These are phyloP conservation scores for Ammopiptanthus mongolicus DNA, from an alignment of 306 rosid species.

Conservation along the genomic window DNA sequence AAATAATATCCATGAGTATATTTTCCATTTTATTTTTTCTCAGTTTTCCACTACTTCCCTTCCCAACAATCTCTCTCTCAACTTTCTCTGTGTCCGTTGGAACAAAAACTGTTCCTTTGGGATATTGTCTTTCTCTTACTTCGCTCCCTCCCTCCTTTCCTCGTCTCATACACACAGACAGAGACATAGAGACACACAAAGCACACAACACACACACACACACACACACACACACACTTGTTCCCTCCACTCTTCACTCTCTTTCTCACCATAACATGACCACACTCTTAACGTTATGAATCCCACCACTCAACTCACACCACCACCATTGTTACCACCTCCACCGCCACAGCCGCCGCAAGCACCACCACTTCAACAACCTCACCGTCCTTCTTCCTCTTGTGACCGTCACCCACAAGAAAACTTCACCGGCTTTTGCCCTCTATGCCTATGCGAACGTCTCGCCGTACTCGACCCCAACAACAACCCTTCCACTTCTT, in stretches of 20 bases:
- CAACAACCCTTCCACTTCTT: slow-evolving; percentile 31
- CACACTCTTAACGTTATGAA: slow-evolving; percentile 68
- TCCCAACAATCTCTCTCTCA: background rate
- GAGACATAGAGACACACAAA: slow-evolving; percentile 23
- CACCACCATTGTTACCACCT: too few relatives aligned
- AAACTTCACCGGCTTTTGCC: slow-evolving; percentile 93
- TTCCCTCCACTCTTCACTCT: background rate
- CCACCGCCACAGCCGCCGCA: background rate
- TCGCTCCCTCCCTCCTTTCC: slow-evolving; percentile 15
- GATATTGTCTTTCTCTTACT: background rate
- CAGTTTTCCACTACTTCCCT: background rate
- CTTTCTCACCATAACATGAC: slow-evolving; percentile 53
- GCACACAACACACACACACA: slow-evolving; percentile 15
- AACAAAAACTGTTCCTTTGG: slow-evolving; percentile 46
- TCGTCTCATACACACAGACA: slow-evolving; percentile 19
- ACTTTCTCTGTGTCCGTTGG: slow-evolving; percentile 58
- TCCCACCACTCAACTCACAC: slow-evolving; percentile 49
- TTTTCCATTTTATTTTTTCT: slow-evolving; percentile 3
- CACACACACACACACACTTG: slow-evolving; percentile 5
- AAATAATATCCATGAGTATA: background rate
- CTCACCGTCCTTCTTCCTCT: slow-evolving; percentile 75
- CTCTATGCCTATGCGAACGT: slow-evolving; percentile 98
- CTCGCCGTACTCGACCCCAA: slow-evolving; percentile 83
- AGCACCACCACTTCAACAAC: background rate
- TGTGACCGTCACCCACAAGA: slow-evolving; percentile 86